These are phyloP conservation scores for Talaromyces albobiverticillius DNA, from an alignment of 2,329 filamentous ascomycete species.

Conservation along the genomic window DNA sequence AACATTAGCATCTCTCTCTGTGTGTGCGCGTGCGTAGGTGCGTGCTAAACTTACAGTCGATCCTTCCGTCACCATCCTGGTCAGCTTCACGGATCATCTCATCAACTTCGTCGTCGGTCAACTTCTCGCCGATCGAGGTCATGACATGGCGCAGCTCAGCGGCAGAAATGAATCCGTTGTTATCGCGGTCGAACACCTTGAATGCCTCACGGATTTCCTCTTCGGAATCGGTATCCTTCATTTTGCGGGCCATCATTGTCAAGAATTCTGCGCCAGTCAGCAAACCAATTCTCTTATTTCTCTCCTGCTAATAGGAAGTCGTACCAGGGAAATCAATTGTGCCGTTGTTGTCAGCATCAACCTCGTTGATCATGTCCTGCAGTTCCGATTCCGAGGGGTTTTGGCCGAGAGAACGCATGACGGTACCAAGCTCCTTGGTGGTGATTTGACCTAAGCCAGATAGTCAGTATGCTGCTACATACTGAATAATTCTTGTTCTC, in stretches of 20 bases:
- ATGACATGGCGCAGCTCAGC: conserved; percentile 86
- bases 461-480: not conserved
- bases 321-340: conserved; percentile 88
- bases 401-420: conserved; percentile 86
- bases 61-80: conserved; percentile 83
- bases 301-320: conserved; percentile 20
- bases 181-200: conserved; percentile 87
- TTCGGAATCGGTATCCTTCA: conserved; percentile 90
- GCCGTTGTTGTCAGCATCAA: conserved; percentile 88
- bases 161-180: conserved; percentile 88
- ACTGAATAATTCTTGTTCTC: not conserved
- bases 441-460: conserved; percentile 72
- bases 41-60: conserved; percentile 68
- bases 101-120: conserved; percentile 86
- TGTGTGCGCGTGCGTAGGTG: not conserved
- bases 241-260: conserved; percentile 92
- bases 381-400: conserved; percentile 87
- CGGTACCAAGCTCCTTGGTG: conserved; percentile 84
- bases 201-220: conserved; percentile 88
- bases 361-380: conserved; percentile 93
- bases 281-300: not conserved
- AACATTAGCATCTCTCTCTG: not conserved
- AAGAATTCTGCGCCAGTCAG: conserved; percentile 65
- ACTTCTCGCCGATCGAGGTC: conserved; percentile 88
- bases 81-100: conserved; percentile 93